Evolutionary conservation across 1,139 yeast genomes (phyloP).

Genomic region (Pichia sp.): DNA sequence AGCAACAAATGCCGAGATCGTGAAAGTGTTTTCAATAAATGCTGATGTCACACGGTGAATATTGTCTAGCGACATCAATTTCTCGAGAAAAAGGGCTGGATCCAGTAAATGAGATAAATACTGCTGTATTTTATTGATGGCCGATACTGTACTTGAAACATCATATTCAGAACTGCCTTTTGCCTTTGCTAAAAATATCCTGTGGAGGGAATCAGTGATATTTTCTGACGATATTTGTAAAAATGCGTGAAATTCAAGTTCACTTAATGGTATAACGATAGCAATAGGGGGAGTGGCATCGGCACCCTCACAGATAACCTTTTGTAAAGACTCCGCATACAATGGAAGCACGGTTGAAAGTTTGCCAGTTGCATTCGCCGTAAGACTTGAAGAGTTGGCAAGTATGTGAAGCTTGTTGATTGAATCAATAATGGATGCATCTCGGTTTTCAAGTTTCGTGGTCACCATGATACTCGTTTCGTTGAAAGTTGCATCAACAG

Average conservation of each 20-base stretch:
- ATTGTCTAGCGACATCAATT: neutral
- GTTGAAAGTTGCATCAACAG: conserved; percentile 17
- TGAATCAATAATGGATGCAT: conserved; percentile 2
- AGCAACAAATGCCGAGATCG: conserved; percentile 12
- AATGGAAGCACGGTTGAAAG: neutral
- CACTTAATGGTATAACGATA: neutral
- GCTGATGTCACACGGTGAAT: conserved; percentile 5
- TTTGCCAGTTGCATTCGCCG: neutral
- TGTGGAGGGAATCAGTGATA: conserved; percentile 2
- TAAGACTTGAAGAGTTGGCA: conserved; percentile 1
- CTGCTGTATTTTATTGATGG: conserved; percentile 7
- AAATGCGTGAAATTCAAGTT: conserved; percentile 2
- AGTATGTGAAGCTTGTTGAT: conserved; percentile 8
- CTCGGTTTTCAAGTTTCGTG: conserved; percentile 2
- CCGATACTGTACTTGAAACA: neutral
- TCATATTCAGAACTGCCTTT: neutral
- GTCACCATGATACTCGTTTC: conserved; percentile 18
- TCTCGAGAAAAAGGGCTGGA: conserved; percentile 2
- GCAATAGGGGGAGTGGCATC: neutral
- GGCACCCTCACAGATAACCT: too few species aligned
- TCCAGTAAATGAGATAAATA: conserved; percentile 1
- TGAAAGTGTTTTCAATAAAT: conserved; percentile 8
- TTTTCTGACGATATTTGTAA: conserved; percentile 3
- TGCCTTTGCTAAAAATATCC: neutral
- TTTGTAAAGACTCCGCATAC: conserved; percentile 2